These are phyloP conservation scores for Alternaria arbusti DNA, from an alignment of 2,329 filamentous ascomycete species.

Conservation along the genomic window DNA sequence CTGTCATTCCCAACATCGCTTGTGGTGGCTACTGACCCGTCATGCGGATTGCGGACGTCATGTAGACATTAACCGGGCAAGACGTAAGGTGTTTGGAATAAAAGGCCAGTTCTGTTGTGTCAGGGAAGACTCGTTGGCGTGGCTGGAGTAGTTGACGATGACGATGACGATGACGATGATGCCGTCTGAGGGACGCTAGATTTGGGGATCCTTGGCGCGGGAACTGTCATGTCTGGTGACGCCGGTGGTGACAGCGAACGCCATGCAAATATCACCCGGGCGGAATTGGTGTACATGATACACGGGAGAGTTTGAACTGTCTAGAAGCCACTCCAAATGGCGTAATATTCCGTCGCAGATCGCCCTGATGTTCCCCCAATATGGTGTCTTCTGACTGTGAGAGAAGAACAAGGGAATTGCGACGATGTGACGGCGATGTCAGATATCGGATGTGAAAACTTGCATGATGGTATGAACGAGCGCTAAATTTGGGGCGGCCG, in stretches of 20 bases:
- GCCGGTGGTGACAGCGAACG: neutral
- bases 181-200: neutral
- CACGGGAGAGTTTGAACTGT: fast-evolving
- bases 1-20: neutral
- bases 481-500: neutral
- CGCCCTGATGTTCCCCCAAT: neutral
- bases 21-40: neutral
- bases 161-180: neutral
- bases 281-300: neutral
- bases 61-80: neutral
- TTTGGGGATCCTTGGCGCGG: neutral
- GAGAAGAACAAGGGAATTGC: neutral
- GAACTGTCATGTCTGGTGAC: neutral
- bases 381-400: neutral
- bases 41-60: neutral
- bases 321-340: neutral
- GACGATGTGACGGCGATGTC: neutral
- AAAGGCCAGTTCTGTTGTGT: neutral
- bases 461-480: neutral
- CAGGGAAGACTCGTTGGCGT: neutral
- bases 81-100: neutral
- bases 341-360: neutral
- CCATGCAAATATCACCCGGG: neutral
- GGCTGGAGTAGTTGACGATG: neutral
- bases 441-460: neutral